These are phyloP conservation scores for Gymnopilus dilepis DNA, from an alignment of 768 basidiomycete species.

Conservation along the genomic window DNA sequence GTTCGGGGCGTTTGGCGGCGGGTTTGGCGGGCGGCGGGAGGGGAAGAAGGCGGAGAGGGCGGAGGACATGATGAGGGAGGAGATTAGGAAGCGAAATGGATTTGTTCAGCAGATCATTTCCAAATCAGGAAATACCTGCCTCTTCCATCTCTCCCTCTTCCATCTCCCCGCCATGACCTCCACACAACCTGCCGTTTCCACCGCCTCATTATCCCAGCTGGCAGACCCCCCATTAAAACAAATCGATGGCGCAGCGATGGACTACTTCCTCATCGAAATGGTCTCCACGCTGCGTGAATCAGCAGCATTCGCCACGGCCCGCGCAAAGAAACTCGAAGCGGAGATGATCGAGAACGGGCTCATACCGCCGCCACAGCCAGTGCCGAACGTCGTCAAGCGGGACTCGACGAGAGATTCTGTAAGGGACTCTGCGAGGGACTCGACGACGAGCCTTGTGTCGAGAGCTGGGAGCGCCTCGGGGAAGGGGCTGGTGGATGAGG, in stretches of 20 bases:
- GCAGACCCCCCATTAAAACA: slow-evolving; percentile 67
- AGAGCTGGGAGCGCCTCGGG: slow-evolving; percentile 39
- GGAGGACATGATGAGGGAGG: slow-evolving; percentile 26
- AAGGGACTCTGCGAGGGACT: slow-evolving; percentile 50
- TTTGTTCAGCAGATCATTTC: neutral
- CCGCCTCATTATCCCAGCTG: slow-evolving; percentile 49
- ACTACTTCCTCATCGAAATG: slow-evolving; percentile 86
- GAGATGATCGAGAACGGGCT: slow-evolving; percentile 84
- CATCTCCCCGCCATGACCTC: slow-evolving; percentile 25
- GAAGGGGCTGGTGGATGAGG: slow-evolving; percentile 56
- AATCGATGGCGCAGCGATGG: slow-evolving; percentile 74
- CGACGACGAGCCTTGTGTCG: slow-evolving; percentile 44
- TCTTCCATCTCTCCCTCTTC: too few relatives aligned
- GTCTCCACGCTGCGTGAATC: slow-evolving; percentile 78
- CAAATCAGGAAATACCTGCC: neutral
- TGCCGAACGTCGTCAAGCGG: slow-evolving; percentile 45
- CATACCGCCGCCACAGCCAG: slow-evolving; percentile 53
- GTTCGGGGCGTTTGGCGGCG: slow-evolving; percentile 21
- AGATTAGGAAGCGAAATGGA: slow-evolving; percentile 4
- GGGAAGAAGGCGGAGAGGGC: slow-evolving; percentile 32
- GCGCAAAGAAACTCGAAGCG: slow-evolving; percentile 71
- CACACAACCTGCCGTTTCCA: slow-evolving; percentile 20
- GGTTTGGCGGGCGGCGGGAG: slow-evolving; percentile 19
- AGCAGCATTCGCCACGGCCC: slow-evolving; percentile 69
- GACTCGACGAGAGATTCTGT: slow-evolving; percentile 49